Percentiles rank a stretch among this genome's conserved stretches.
These are phyloP conservation scores for Schwanniomyces occidentalis DNA, from an alignment of 805 yeast genomes.

Conservation along the genomic window DNA sequence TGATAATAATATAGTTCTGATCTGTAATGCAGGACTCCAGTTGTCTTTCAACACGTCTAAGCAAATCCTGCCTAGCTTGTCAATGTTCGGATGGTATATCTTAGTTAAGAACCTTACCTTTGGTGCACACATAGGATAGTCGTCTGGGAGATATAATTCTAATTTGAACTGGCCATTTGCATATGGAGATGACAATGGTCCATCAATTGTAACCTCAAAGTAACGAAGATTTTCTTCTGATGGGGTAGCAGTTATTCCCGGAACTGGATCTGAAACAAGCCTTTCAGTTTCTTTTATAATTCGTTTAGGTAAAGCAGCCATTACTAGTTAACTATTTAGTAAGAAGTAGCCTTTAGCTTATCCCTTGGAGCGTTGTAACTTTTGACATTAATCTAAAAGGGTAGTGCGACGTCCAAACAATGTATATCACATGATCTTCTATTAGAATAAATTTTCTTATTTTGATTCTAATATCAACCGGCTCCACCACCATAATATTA, in stretches of 20 bases:
- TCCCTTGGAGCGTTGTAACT: too few relatives aligned
- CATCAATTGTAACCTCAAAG: slow-evolving; percentile 88
- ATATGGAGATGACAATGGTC: slow-evolving; percentile 90
- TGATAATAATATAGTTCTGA: slow-evolving; percentile 85
- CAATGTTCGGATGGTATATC: slow-evolving; percentile 96
- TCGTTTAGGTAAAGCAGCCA: slow-evolving; percentile 80
- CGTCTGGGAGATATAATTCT: slow-evolving; percentile 91
- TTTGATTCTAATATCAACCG: too few relatives aligned
- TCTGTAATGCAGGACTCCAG: slow-evolving; percentile 98
- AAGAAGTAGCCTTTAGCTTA: too few relatives aligned
- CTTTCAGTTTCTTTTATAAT: slow-evolving; percentile 96
- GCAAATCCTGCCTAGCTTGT: slow-evolving; percentile 92
- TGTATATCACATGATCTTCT: too few relatives aligned
- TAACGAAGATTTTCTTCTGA: slow-evolving; percentile 92
- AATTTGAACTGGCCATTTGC: slow-evolving; percentile 77
- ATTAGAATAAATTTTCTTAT: too few relatives aligned
- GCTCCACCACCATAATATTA: too few relatives aligned
- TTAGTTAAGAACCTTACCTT: slow-evolving; percentile 91
- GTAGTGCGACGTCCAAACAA: too few relatives aligned
- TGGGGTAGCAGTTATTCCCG: slow-evolving; percentile 91
- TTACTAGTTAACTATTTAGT: too few relatives aligned
- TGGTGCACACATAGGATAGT: slow-evolving; percentile 97
- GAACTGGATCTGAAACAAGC: slow-evolving; percentile 89
- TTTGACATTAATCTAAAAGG: too few relatives aligned
- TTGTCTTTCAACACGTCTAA: slow-evolving; percentile 91